Percentiles rank a stretch among this genome's conserved stretches.
These are phyloP conservation scores for Neurospora discreta DNA, from an alignment of 495 filamentous ascomycete genomes.

Conservation along the genomic window DNA sequence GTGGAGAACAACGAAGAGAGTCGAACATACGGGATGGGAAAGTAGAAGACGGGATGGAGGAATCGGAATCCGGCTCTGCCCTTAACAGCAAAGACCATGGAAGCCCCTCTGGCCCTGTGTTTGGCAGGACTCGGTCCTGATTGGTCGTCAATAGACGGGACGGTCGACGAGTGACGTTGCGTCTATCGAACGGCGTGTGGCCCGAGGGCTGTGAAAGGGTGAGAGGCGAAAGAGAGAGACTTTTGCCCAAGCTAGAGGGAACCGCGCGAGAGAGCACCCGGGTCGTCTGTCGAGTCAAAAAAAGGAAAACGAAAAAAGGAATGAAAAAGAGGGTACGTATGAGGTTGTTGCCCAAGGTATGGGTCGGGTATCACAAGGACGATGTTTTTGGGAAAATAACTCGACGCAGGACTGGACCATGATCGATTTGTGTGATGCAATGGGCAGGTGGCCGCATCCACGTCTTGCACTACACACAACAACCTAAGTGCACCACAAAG, in stretches of 20 bases:
- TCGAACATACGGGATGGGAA: not conserved
- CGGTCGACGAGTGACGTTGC: not conserved
- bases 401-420: not conserved
- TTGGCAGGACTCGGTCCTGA: not conserved
- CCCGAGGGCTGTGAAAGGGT: not conserved
- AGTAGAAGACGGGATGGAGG: not conserved
- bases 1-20: not conserved
- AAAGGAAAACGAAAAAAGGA: no score
- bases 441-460: constrained; percentile 13
- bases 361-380: not conserved
- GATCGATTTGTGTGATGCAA: constrained; percentile 12
- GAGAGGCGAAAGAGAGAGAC: not conserved
- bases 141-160: not conserved
- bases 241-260: not conserved
- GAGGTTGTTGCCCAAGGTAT: not conserved
- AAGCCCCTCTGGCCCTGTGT: not conserved
- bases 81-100: not conserved
- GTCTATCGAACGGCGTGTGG: not conserved
- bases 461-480: no score
- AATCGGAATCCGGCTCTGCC: not conserved
- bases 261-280: not conserved
- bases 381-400: not conserved
- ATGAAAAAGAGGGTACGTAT: not conserved
- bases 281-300: not conserved
- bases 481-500: not conserved